These are phyloP conservation scores for Echinosophora koreensis DNA, from an alignment of 306 rosid species.

Conservation along the genomic window DNA sequence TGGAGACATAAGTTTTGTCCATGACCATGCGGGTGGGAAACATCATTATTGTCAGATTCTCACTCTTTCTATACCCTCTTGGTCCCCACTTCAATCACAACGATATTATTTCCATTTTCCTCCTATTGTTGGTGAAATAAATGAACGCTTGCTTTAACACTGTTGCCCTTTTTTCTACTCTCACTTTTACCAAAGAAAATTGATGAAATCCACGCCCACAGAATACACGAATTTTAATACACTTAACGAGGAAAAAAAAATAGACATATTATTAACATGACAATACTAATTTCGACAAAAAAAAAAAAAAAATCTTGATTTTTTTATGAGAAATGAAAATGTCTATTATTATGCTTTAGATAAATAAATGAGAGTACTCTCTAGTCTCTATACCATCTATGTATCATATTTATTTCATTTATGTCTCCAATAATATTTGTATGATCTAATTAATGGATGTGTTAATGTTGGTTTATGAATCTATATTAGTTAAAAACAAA, in stretches of 20 bases:
- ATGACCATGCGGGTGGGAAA: conserved; percentile 53
- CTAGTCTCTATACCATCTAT: no score
- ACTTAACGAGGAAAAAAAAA: neutral
- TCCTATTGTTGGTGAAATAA: neutral
- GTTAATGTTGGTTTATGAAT: no score
- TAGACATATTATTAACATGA: neutral
- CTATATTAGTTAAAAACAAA: neutral
- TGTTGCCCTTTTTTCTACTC: neutral
- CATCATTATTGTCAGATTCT: conserved; percentile 49
- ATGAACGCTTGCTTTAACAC: neutral
- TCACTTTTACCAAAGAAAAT: neutral
- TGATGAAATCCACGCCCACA: neutral
- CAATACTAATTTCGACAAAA: no score
- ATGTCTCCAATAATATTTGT: neutral
- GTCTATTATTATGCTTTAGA: no score
- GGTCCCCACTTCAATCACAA: conserved; percentile 32
- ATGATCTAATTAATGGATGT: neutral
- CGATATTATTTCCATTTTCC: neutral
- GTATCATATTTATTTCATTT: no score
- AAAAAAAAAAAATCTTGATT: no score
- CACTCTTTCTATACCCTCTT: conserved; percentile 35
- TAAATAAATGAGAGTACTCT: no score
- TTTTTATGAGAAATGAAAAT: no score
- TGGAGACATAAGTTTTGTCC: conserved; percentile 53
- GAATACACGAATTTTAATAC: neutral